Base-by-base conservation (phyloP, 208 protist genomes). In the Crithidia acanthocephali region DNA sequence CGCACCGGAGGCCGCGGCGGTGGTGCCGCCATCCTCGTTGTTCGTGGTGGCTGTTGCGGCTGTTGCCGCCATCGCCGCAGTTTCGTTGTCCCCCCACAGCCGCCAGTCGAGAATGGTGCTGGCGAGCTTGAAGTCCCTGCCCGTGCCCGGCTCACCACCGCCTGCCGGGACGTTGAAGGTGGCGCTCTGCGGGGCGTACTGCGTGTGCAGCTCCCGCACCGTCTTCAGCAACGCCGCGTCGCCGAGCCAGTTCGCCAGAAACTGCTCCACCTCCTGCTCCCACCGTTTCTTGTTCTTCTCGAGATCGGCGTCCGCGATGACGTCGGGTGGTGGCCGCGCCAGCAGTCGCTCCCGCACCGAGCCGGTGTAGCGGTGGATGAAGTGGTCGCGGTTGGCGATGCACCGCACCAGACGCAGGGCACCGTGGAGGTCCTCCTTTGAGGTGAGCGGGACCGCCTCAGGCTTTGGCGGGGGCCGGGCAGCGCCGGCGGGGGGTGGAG, bases 281-380 rank as follows among this genome's bases (percentile, higher is more conserved):
- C 47, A 57, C 3, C 65, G 53, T 27, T 80, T 61, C 25, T 75
- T 65, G 51, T 69, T 78, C 28, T 47, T 52, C 51, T 79, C 68
- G n/a, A 73, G 25, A 16, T 72, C 81, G 16, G 48, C 65, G 44
- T 82, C 71, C 32, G 55, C 30, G 47, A 73, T 58, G 53, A 55
- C 45, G 22, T 71, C 45, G 7, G 66, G 72, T 16, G 61, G 28
- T 5, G 73, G 65, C 20, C 62, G 52, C 52, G 27, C 58, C 33
- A 85, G 72, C n/a, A 90, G 74, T 8, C 85, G 78, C 32, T 72
- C 66, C 15, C 61, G 69, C 7, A 87, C 71, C 20, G 74, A 57
- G 25, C 66, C 63, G 56, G 72, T 67, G 65, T 84, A 85, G 33
- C 68, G 27, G 35, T 70, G 30, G 33, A 81, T 32, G 52, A 91